Conservation (phyloP, 179 eudicot species). For the Amaranthus tricolor region DNA sequence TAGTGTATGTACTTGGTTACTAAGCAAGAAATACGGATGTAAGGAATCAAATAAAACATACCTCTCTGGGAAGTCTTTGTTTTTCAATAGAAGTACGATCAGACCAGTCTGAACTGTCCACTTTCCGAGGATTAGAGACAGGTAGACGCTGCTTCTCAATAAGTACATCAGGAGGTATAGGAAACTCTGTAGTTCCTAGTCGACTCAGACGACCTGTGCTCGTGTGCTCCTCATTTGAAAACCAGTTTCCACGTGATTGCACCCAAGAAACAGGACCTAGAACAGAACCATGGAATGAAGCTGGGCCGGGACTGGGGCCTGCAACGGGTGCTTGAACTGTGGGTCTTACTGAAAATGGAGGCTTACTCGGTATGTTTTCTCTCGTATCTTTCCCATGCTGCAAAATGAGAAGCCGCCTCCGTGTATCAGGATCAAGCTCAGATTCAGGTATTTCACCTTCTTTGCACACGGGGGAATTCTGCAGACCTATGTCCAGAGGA, state of each 20-base stretch:
- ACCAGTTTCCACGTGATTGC: slow-evolving; percentile 75
- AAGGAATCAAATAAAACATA: slow-evolving; percentile 24
- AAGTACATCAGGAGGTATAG: slow-evolving; percentile 51
- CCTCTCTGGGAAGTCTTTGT: slow-evolving; percentile 75
- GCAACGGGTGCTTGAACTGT: slow-evolving; percentile 56
- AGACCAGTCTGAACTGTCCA: slow-evolving; percentile 49
- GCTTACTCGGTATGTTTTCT: slow-evolving; percentile 52
- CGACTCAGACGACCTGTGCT: slow-evolving; percentile 49
- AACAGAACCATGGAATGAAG: slow-evolving; percentile 25
- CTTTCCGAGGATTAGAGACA: slow-evolving; percentile 54
- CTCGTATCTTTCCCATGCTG: slow-evolving; percentile 91
- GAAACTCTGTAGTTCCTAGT: slow-evolving; percentile 46
- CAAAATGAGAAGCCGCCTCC: slow-evolving; percentile 91
- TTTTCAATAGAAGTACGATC: slow-evolving; percentile 52
- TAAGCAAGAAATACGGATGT: background rate
- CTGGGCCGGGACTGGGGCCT: slow-evolving; percentile 30
- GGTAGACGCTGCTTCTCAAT: slow-evolving; percentile 53
- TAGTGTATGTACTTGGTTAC: background rate
- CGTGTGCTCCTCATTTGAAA: slow-evolving; percentile 70
- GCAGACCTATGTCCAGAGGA: slow-evolving; percentile 55
- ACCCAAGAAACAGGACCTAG: slow-evolving; percentile 46
- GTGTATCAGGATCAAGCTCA: slow-evolving; percentile 94
- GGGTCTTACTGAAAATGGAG: slow-evolving; percentile 61
- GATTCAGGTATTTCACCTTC: slow-evolving; percentile 98
- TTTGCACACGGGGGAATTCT: slow-evolving; percentile 83